Percentiles rank a stretch among this genome's conserved stretches.
Conservation (phyloP, 2,329 filamentous ascomycete species). For the Setomelanomma holmii region DNA sequence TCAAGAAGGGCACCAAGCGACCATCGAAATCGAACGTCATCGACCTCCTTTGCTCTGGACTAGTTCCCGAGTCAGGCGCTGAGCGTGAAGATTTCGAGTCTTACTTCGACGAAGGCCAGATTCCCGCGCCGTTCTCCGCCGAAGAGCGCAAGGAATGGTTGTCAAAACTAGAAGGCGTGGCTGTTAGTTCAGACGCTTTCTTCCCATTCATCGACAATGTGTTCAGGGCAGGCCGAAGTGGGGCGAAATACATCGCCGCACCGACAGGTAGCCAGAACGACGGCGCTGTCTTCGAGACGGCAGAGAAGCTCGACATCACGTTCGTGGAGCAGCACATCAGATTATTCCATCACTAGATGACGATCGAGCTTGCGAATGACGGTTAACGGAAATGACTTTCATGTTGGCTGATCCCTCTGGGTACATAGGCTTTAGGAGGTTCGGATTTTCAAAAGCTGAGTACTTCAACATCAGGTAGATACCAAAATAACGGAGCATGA, state of each 20-base stretch:
- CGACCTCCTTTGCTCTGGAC: conserved; percentile 89
- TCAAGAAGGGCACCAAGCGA: conserved; percentile 97
- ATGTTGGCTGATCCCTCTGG: conserved; percentile 7
- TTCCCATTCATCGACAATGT: conserved; percentile 99
- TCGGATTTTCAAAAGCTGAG: background rate
- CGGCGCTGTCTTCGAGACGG: conserved; percentile 80
- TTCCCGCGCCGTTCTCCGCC: conserved; percentile 80
- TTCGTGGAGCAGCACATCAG: conserved; percentile 95
- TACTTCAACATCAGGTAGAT: background rate
- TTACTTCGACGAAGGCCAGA: conserved; percentile 78
- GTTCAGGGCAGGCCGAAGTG: conserved; percentile 86
- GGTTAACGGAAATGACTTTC: conserved; percentile 2
- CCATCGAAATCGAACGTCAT: conserved; percentile 98
- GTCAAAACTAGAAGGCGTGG: conserved; percentile 79
- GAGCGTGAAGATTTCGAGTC: conserved; percentile 88
- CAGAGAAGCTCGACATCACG: conserved; percentile 88
- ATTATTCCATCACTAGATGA: conserved; percentile 86
- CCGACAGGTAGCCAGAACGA: conserved; percentile 91
- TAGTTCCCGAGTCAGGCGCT: conserved; percentile 81
- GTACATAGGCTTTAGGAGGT: background rate
- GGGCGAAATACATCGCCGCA: conserved; percentile 94
- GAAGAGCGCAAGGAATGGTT: conserved; percentile 90
- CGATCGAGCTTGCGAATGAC: background rate
- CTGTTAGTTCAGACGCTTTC: conserved; percentile 93
- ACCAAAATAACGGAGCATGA: background rate